Evolutionary conservation across 768 basidiomycete species (phyloP), one percentile per base, ranked within the genome.

Genomic region (Lactarius akahatsu): DNA sequence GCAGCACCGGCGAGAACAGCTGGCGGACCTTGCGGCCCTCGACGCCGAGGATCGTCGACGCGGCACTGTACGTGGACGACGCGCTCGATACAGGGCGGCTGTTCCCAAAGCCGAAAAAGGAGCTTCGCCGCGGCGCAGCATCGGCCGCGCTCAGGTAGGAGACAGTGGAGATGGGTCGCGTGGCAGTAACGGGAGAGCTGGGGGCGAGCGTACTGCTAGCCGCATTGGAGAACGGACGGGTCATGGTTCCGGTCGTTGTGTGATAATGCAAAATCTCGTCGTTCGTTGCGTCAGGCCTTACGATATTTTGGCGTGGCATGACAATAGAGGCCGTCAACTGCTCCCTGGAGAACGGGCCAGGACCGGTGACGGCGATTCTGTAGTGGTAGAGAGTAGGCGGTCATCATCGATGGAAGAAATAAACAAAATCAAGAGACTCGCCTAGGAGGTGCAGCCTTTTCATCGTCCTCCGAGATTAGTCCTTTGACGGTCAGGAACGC

Each of bases 1-100:
- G 87, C 3, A 92, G 83, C 28, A 89, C 81, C 9, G 91, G 87
- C 62, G 77, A 79, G 73, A 90, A 92, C 2, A 82, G 62, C 72
- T 90, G 90, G 38, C 82, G 84, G 65, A 90, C 83, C 75, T 83
- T 84, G 70, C 85, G 84, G 28, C 55, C 62, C 69, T 73, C 72
- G 66, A 70, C 65, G 69, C 69, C 70, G 15, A 50, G 28, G 34
- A 52, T 63, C 55, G 69, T 60, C 54, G 68, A 65, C 32, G 40
- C 62, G 7, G 11, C 18, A 38, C 68, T 66, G 10, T 30, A 28
- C 5, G 65, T 40, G 11, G 70, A 71, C 32, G 70, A 71, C 28
- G 66, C 69, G 6, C 36, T 32, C 6, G 74, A 66, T 16, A 66
- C 62, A 15, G 70, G 63, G 55, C 69, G 63, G 28, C 13, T 26